These are phyloP conservation scores for Epithemia pelagica DNA, from an alignment of 108 stramenopile species.

Conservation along the genomic window DNA sequence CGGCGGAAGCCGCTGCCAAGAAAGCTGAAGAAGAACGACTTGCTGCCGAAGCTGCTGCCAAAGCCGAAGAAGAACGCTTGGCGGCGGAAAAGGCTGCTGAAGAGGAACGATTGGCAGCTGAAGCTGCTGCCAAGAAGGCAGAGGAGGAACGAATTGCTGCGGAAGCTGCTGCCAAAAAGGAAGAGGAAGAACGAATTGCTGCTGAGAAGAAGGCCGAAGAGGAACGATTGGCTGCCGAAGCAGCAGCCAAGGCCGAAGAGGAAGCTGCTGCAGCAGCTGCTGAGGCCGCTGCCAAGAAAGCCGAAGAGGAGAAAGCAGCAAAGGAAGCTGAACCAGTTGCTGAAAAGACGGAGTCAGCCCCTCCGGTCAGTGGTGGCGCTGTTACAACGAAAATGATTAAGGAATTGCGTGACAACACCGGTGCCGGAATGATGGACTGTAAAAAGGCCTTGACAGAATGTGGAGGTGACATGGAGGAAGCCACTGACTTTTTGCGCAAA, in stretches of 20 bases:
- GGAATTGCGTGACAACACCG: constrained; percentile 61
- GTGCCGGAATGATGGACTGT: constrained; percentile 89
- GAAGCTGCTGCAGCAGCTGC: background rate
- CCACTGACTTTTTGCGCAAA: constrained; percentile 61
- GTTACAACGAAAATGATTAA: constrained; percentile 33
- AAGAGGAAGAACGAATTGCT: constrained; percentile 30
- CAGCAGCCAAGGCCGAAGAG: constrained; percentile 42
- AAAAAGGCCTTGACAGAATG: constrained; percentile 69
- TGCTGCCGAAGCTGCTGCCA: background rate
- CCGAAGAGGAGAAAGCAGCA: background rate
- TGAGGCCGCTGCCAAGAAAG: background rate
- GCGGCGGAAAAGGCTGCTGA: constrained; percentile 58
- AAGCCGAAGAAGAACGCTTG: constrained; percentile 10
- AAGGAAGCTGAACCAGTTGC: background rate
- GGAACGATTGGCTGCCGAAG: constrained; percentile 33
- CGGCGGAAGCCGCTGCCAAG: background rate
- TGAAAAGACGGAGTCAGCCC: background rate
- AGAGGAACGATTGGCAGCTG: constrained; percentile 30
- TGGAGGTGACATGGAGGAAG: constrained; percentile 74
- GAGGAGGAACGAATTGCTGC: constrained; percentile 15
- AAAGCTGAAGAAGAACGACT: constrained; percentile 10
- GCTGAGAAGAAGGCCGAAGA: constrained; percentile 9
- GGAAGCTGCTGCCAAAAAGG: constrained; percentile 71
- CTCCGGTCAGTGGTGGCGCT: constrained; percentile 1
- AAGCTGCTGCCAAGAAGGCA: constrained; percentile 39